Evolutionary conservation across 768 basidiomycete species (phyloP).

Genomic region (Psilocybe cyanescens): DNA sequence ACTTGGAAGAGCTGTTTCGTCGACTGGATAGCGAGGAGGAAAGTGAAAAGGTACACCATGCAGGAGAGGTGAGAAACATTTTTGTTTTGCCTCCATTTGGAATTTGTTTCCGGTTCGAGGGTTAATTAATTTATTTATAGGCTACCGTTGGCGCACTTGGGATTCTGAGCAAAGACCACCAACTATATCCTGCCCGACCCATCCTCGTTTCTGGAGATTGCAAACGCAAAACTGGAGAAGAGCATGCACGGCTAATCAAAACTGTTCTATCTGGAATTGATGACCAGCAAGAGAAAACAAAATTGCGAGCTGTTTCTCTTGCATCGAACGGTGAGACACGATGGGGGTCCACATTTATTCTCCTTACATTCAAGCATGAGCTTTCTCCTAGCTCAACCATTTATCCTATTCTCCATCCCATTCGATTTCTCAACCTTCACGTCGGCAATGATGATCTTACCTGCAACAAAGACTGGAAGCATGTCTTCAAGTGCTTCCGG

Average conservation of each 20-base stretch:
- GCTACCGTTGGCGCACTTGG: constrained; percentile 32
- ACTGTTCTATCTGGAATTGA: constrained; percentile 11
- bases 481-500: constrained; percentile 30
- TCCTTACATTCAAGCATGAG: constrained; percentile 16
- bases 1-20: constrained; percentile 28
- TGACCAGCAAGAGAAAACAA: constrained; percentile 16
- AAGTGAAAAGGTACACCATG: constrained; percentile 19
- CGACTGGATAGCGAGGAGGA: constrained; percentile 16
- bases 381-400: constrained; percentile 21
- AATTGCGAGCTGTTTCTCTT: constrained; percentile 22
- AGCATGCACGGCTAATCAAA: constrained; percentile 22
- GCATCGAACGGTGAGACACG: constrained; percentile 30
- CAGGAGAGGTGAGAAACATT: constrained; percentile 25
- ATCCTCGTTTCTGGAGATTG: constrained; percentile 32
- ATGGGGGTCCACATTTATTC: constrained; percentile 23
- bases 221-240: constrained; percentile 28
- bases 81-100: no score
- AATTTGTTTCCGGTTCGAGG: neutral
- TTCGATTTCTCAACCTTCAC: constrained; percentile 19
- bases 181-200: constrained; percentile 27
- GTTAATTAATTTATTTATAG: constrained; percentile 21
- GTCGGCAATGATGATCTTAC: constrained; percentile 35
- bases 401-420: neutral
- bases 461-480: constrained; percentile 34
- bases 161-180: constrained; percentile 25